A percentile compares a stretch with the other conserved stretches of the same genome.
phyloP scores from a whole-genome alignment of 805 yeast genomes.

The Starmera amethionina region DNA sequence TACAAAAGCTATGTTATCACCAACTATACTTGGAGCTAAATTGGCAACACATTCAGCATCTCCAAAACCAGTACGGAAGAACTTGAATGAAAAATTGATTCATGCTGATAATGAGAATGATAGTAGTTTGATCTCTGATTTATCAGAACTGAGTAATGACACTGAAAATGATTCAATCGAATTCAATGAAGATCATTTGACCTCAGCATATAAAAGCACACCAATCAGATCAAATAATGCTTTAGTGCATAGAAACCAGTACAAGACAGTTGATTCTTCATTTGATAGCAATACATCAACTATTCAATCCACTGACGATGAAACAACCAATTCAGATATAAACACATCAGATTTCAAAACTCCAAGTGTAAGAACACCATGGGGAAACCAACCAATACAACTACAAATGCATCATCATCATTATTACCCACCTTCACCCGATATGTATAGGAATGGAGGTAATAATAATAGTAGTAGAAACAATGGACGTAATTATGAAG shows the following conservation, averaged over 20 bases:
- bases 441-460: background rate
- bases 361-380: constrained; percentile 1
- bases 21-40: constrained; percentile 18
- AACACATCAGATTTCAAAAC: background rate
- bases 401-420: constrained; percentile 37
- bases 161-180: background rate
- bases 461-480: too few species aligned
- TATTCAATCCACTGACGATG: background rate
- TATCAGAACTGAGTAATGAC: background rate
- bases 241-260: background rate
- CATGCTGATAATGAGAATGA: background rate
- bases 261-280: background rate
- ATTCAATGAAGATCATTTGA: background rate
- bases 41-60: background rate
- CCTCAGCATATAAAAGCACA: background rate
- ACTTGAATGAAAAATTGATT: background rate
- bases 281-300: background rate
- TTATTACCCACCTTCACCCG: constrained; percentile 22
- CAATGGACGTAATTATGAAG: background rate
- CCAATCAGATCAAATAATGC: background rate
- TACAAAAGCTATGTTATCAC: constrained; percentile 8
- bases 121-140: background rate
- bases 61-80: background rate
- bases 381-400: constrained; percentile 14
- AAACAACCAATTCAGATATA: background rate